phyloP scores from a whole-genome alignment of 305 asterid species.

The Fraxinus sp. region DNA sequence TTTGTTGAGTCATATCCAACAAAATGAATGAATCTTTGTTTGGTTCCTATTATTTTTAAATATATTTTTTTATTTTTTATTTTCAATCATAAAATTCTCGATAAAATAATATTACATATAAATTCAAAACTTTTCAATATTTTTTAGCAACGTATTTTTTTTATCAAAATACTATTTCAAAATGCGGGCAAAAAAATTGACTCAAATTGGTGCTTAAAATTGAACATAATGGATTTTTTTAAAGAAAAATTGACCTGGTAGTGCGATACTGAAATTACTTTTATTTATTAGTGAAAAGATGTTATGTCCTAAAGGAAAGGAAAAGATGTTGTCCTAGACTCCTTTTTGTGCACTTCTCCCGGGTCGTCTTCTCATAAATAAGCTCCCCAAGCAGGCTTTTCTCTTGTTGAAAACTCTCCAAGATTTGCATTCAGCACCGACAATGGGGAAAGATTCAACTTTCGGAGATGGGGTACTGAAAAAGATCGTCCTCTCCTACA shows the following conservation, averaged over 20 bases:
- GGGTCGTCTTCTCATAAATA: background rate
- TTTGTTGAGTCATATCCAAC: background rate
- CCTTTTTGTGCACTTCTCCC: background rate
- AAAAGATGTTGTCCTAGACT: background rate
- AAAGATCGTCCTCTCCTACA: conserved; percentile 57
- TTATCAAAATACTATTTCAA: no score
- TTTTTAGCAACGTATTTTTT: no score
- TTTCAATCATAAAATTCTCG: no score
- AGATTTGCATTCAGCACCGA: background rate
- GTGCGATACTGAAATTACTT: background rate
- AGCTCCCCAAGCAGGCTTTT: background rate
- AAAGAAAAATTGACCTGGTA: background rate
- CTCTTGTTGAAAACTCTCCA: background rate
- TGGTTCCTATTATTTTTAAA: no score
- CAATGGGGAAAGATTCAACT: conserved; percentile 51
- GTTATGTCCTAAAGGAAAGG: background rate
- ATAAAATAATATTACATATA: no score
- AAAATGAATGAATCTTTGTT: background rate
- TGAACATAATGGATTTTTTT: background rate
- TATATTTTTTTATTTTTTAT: no score
- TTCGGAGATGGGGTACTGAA: conserved; percentile 54
- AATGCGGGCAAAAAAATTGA: no score
- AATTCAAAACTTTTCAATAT: no score
- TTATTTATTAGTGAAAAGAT: background rate
- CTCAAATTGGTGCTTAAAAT: no score